Base-by-base conservation (phyloP, 2,329 filamentous ascomycete species). In the Zasmidium citrigriseum region DNA sequence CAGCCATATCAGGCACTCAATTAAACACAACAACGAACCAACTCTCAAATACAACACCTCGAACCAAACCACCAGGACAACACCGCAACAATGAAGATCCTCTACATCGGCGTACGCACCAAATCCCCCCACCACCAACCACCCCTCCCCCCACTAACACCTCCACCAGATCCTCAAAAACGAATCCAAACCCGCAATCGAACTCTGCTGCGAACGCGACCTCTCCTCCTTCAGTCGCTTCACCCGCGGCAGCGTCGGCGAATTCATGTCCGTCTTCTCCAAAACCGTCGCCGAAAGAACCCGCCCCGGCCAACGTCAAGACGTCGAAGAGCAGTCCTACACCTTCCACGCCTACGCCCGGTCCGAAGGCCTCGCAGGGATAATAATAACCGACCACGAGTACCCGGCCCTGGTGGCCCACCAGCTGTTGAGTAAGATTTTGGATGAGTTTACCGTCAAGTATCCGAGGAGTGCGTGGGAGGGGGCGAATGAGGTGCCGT, bases 271-370 rank as follows among this genome's bases (percentile, higher is more conserved):
- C 57, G 81, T 96, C 70, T 93, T 96, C 79, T 85, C 86, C 75
- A 91, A 91, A 77, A 93, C 89, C 18, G 89, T 97, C 50, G 93
- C 93, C 61, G 90, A 96, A 77, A 84, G 90, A 68, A 96, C 91
- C 60, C 82, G 82, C 60, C 85, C 88, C n/a, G 91, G 64, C 41
- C 90, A 95, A 76, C 65, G 64, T n/a, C 90, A 96, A 76, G 90
- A 92, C 73, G 87, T 96, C 56, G 89, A 96, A 77, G 87, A 95
- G 76, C 85, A 92, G 80, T 86, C 86, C 71, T 87, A 90, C 80
- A 89, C 87, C 67, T 77, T 82, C 68, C 78, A 82, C 70, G 74
- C 73, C 54, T 81, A 77, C 61, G 74, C 71, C 29, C 77, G 76
- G 56, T 70, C 70, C 41, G 78, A 81, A 66, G 79, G 79, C 55